A percentile compares a stretch with the other conserved stretches of the same genome.
Evolutionary conservation across 108 stramenopile genomes (phyloP).

Genomic region (Skeletonema menzelii): DNA sequence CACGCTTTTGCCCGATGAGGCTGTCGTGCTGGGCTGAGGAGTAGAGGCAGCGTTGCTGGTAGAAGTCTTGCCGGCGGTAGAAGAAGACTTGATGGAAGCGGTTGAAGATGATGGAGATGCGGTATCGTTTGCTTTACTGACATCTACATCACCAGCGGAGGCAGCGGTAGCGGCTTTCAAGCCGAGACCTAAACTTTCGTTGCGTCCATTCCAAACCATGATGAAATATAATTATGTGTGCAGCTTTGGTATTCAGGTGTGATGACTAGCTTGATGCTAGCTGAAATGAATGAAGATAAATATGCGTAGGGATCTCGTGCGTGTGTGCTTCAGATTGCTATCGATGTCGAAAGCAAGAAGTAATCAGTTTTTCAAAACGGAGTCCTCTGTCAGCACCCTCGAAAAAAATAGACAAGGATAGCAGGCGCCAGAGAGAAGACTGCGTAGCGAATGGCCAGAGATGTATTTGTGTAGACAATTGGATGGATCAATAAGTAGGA

Average conservation of each 20-base stretch:
- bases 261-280: background rate
- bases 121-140: background rate
- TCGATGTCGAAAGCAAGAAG: background rate
- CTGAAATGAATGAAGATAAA: slow-evolving; percentile 3
- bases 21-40: background rate
- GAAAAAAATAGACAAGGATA: background rate
- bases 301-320: background rate
- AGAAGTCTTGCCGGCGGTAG: background rate
- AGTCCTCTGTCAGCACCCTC: slow-evolving; percentile 3
- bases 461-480: background rate
- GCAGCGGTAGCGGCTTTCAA: background rate
- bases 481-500: background rate
- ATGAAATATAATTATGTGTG: background rate
- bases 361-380: background rate
- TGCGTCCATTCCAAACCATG: slow-evolving; percentile 43
- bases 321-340: background rate
- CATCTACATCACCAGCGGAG: background rate
- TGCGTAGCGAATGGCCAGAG: background rate
- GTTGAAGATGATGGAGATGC: background rate
- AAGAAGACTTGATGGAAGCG: background rate
- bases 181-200: slow-evolving; percentile 26
- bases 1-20: slow-evolving; percentile 10
- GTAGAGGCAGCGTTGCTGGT: background rate
- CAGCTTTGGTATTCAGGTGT: background rate
- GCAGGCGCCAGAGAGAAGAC: slow-evolving; percentile 3